Base-by-base conservation (phyloP, 2,329 filamentous ascomycete genomes). In the Claviceps spartinae region DNA sequence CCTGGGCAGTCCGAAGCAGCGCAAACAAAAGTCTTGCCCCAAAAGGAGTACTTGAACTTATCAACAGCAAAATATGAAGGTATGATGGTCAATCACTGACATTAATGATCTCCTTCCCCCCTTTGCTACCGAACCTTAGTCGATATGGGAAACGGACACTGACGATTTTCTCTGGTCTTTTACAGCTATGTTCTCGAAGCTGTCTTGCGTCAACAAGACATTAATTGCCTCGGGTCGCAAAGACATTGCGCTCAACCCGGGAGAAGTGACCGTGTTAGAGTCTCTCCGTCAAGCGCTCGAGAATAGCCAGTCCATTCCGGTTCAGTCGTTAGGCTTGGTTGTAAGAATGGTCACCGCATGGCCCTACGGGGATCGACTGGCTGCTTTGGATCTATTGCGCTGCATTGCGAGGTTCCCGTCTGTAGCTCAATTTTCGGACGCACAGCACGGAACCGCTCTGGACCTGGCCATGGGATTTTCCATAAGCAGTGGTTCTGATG, bases 351-450 rank as follows among this genome's bases (percentile, higher is more conserved):
- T 82, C 18, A 88, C 86, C 0, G 67, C 74, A 36, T 98, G 93
- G 93, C 85, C 90, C 2, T 82, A 85, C 50, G 74, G 82, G 13
- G 86, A 88, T 58, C 83, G 89, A 46, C 76, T 98, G 0, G 86
- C 93, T 0, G 87, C 83, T 13, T 77, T 98, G 1, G 93, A 97
- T 65, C 73, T 97, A 1, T 75, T 97, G 5, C 86, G 93, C n/a
- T 82, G 94, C 48, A 74, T 93, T 30, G 84, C 86, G 1, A 81
- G 82, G 1, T 81, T 79, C 5, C 79, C 86, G 0, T 69, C 77
- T 1, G 78, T 82, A n/a, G 84, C 87, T 2, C 75, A 77, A 7
- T 78, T 79, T 48, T 69, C 70, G 0, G 75, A 79, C 49, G 68
- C 75, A 0, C 67, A 71, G 2, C 69, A 74, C 34, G 72, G 71